Conservation (phyloP, 2,329 filamentous ascomycete genomes). For the Ophiostoma angusticollis region DNA sequence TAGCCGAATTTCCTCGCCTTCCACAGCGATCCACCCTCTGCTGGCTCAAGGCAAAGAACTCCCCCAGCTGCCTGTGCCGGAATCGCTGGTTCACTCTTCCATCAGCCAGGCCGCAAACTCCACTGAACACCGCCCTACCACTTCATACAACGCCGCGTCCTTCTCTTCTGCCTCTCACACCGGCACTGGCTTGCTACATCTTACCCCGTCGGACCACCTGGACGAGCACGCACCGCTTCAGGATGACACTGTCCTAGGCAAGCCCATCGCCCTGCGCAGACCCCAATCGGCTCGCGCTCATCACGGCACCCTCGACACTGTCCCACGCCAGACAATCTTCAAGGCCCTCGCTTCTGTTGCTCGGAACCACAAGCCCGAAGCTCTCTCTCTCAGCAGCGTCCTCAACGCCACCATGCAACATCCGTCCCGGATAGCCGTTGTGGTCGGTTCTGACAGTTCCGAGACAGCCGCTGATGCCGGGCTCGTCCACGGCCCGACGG, state of each 20-base stretch:
- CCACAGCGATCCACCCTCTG: constrained; percentile 37
- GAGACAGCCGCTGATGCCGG: neutral
- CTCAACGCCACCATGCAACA: constrained; percentile 28
- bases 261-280: constrained; percentile 6
- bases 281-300: constrained; percentile 10
- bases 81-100: constrained; percentile 3
- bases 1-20: constrained; percentile 30
- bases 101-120: neutral
- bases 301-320: constrained; percentile 45
- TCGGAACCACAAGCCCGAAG: constrained; percentile 47
- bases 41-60: constrained; percentile 17
- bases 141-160: constrained; percentile 9
- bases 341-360: constrained; percentile 63
- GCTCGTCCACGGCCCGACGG: neutral
- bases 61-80: constrained; percentile 14
- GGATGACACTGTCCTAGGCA: constrained; percentile 7
- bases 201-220: constrained; percentile 26
- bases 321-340: constrained; percentile 70
- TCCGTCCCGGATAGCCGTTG: constrained; percentile 16
- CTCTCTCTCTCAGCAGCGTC: constrained; percentile 49
- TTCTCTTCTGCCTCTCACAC: neutral
- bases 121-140: constrained; percentile 5
- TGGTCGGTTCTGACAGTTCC: constrained; percentile 12
- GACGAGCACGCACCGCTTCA: constrained; percentile 1
- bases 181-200: neutral